Conservation (phyloP, 352 stramenopile genomes). For the Pythium rishiriense region DNA sequence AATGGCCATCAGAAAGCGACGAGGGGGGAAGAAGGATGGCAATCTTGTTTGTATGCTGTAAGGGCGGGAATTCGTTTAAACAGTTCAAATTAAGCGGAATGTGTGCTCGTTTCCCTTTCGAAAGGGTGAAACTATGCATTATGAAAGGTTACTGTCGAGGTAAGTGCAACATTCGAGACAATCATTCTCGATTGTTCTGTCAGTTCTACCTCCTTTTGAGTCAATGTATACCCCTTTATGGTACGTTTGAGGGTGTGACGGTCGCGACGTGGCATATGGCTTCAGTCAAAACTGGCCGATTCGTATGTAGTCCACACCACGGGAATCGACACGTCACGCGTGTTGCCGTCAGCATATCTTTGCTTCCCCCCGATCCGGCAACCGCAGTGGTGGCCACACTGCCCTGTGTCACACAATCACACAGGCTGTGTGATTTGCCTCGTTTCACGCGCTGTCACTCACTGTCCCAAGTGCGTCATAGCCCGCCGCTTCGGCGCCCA, state of each 20-base stretch:
- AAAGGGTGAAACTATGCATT: background rate
- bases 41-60: background rate
- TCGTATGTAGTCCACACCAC: background rate
- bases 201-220: slow-evolving; percentile 2
- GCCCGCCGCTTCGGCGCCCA: too few relatives aligned
- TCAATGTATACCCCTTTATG: too few relatives aligned
- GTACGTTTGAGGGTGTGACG: slow-evolving; percentile 15
- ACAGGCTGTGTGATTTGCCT: too few relatives aligned
- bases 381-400: too few relatives aligned
- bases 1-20: too few relatives aligned
- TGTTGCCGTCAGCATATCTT: slow-evolving; percentile 18
- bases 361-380: slow-evolving; percentile 15
- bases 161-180: slow-evolving; percentile 12
- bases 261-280: slow-evolving; percentile 14
- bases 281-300: background rate
- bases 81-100: too few relatives aligned
- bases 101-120: too few relatives aligned
- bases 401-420: too few relatives aligned
- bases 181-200: slow-evolving; percentile 29
- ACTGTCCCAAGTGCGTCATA: too few relatives aligned
- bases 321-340: background rate
- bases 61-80: slow-evolving; percentile 1
- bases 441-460: background rate
- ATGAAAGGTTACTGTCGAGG: background rate
- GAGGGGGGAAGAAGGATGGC: background rate